A percentile compares a stretch with the other conserved stretches of the same genome.
These are phyloP conservation scores for Micractinium sp. DNA, from an alignment of 139 green algal genomes.

Conservation along the genomic window DNA sequence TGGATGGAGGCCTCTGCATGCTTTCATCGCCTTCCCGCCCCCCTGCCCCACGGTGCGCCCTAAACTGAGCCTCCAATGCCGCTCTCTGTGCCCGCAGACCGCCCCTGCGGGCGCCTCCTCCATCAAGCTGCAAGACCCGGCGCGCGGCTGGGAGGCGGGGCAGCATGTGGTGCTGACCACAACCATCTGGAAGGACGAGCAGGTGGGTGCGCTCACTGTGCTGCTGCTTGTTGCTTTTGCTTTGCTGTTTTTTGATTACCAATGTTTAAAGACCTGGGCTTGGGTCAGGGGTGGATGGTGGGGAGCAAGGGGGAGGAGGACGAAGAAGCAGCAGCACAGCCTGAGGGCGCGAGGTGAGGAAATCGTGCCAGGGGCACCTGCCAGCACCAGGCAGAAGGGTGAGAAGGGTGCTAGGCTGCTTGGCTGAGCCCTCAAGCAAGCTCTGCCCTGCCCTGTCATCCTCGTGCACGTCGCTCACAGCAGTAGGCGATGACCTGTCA, in stretches of 20 bases:
- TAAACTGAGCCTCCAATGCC: too few relatives aligned
- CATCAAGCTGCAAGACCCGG: constrained; percentile 44
- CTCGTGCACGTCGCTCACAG: neutral
- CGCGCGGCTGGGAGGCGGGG: constrained; percentile 51
- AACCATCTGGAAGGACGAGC: constrained; percentile 60
- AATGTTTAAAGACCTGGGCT: too few relatives aligned
- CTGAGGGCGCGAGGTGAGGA: neutral
- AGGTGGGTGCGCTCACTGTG: neutral
- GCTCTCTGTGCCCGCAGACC: neutral
- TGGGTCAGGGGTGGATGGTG: neutral
- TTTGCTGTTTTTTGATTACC: too few relatives aligned
- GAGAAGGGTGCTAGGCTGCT: neutral
- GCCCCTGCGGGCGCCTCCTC: neutral
- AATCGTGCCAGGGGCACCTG: neutral
- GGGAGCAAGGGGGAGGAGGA: neutral
- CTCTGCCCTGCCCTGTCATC: neutral
- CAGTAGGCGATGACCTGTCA: neutral
- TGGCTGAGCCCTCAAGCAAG: neutral
- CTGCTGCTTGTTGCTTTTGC: too few relatives aligned
- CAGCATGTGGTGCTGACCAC: constrained; percentile 62
- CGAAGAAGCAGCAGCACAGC: neutral
- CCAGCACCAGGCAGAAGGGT: neutral
- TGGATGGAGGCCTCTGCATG: neutral
- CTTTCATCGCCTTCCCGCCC: too few relatives aligned
- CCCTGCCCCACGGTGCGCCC: too few relatives aligned